A percentile compares a stretch with the other conserved stretches of the same genome.
phyloP scores from a whole-genome alignment of 257 asterid genomes.

The Solanum medicagineum region DNA sequence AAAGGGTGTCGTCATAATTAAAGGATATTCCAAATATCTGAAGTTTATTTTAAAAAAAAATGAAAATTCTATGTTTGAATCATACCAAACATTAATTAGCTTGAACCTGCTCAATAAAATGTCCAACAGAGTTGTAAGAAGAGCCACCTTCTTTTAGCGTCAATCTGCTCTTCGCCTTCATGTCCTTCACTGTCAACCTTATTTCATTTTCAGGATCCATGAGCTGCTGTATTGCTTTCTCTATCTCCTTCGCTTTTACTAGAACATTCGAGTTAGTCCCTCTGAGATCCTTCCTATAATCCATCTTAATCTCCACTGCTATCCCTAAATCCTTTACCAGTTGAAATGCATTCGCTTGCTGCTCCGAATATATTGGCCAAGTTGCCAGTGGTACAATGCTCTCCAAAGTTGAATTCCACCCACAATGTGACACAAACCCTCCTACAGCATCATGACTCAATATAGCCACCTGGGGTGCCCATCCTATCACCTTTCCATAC shows the following conservation, averaged over 20 bases:
- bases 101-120: not conserved
- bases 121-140: not conserved
- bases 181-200: conserved; percentile 10
- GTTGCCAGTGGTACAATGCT: conserved; percentile 13
- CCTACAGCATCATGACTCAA: conserved; percentile 6
- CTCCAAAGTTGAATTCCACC: conserved; percentile 12
- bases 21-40: too few relatives aligned
- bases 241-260: conserved; percentile 2
- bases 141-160: not conserved
- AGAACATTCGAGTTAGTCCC: not conserved
- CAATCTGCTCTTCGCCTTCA: not conserved
- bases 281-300: conserved; percentile 1
- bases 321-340: conserved; percentile 15
- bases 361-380: conserved; percentile 22
- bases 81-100: not conserved
- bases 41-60: too few relatives aligned
- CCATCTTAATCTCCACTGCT: conserved; percentile 16
- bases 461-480: conserved; percentile 5
- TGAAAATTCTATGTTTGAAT: not conserved
- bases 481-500: conserved; percentile 7
- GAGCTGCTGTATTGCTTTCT: not conserved
- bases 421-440: conserved; percentile 14
- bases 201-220: conserved; percentile 14
- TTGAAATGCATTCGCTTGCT: conserved; percentile 15
- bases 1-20: too few relatives aligned